Percentiles rank a stretch among this genome's conserved stretches.
Conservation (phyloP, 495 filamentous ascomycete genomes). For the Pyrenopolyporus hunteri region DNA sequence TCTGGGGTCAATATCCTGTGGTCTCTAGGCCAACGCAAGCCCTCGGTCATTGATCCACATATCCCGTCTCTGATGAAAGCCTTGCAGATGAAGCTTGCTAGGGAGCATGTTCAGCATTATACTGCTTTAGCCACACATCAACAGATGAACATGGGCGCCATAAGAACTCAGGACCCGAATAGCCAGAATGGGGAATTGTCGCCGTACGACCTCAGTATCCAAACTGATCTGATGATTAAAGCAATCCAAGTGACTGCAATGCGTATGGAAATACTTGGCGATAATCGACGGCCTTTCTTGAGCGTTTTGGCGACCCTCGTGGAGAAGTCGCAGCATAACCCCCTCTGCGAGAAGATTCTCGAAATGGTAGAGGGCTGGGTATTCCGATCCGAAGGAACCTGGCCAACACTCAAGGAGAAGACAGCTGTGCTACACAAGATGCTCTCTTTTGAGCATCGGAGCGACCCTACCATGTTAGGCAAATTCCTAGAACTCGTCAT, state of each 20-base stretch:
- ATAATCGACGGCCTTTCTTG: constrained; percentile 88
- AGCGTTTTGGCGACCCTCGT: constrained; percentile 93
- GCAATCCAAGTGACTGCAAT: constrained; percentile 88
- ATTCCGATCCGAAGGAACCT: constrained; percentile 88
- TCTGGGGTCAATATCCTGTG: constrained; percentile 90
- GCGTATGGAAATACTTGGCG: constrained; percentile 91
- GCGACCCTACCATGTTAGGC: constrained; percentile 80
- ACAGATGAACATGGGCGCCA: constrained; percentile 46
- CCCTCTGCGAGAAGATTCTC: constrained; percentile 87
- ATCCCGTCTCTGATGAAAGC: constrained; percentile 90
- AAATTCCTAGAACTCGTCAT: constrained; percentile 96
- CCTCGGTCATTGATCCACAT: constrained; percentile 85
- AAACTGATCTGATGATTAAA: constrained; percentile 87
- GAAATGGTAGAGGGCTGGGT: constrained; percentile 96
- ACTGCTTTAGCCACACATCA: constrained; percentile 57
- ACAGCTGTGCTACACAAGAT: constrained; percentile 97
- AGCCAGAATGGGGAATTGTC: constrained; percentile 65
- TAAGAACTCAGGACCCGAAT: constrained; percentile 52
- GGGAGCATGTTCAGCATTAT: constrained; percentile 87
- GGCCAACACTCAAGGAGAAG: constrained; percentile 97
- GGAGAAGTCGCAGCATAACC: constrained; percentile 85
- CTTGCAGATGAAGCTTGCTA: constrained; percentile 86
- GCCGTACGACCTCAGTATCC: constrained; percentile 79
- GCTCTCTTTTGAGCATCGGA: constrained; percentile 86
- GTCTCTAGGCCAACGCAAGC: constrained; percentile 83